Percentiles rank a stretch among this genome's conserved stretches.
Conservation (phyloP, 2,329 filamentous ascomycete genomes). For the Ilyonectria mors-panacis region DNA sequence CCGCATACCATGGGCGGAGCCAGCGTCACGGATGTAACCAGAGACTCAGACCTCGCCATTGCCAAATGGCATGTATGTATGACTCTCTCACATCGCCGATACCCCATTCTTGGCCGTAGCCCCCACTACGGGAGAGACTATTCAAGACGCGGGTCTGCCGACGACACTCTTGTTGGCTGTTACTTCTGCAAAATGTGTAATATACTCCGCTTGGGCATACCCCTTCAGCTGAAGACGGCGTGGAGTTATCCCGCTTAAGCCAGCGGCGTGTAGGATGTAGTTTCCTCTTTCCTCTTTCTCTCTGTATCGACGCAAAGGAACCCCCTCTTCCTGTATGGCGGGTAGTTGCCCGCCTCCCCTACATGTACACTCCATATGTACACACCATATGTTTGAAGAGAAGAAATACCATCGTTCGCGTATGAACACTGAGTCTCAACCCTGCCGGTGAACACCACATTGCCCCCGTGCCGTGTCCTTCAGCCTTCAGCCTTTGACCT, state of each 20-base stretch:
- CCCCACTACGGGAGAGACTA: too few species aligned
- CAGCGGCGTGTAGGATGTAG: background rate
- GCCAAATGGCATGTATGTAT: too few species aligned
- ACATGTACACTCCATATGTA: too few species aligned
- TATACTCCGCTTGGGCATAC: background rate
- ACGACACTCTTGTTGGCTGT: too few species aligned
- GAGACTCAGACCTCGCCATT: too few species aligned
- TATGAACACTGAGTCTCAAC: background rate
- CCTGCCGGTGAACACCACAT: background rate
- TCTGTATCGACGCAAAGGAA: background rate
- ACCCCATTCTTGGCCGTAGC: too few species aligned
- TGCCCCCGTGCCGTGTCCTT: background rate
- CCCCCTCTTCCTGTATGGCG: background rate
- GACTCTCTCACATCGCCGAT: too few species aligned
- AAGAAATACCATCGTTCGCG: background rate
- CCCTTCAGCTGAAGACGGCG: background rate
- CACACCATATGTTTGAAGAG: too few species aligned
- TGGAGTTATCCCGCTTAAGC: background rate
- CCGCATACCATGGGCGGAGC: too few species aligned
- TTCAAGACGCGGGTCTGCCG: too few species aligned
- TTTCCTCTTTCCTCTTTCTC: background rate
- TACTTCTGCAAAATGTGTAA: background rate
- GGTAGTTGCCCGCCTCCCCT: background rate
- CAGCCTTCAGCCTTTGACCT: background rate
- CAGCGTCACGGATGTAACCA: too few species aligned